Evolutionary conservation across 805 yeast genomes (phyloP).

Genomic region (Nematodospora valgi): DNA sequence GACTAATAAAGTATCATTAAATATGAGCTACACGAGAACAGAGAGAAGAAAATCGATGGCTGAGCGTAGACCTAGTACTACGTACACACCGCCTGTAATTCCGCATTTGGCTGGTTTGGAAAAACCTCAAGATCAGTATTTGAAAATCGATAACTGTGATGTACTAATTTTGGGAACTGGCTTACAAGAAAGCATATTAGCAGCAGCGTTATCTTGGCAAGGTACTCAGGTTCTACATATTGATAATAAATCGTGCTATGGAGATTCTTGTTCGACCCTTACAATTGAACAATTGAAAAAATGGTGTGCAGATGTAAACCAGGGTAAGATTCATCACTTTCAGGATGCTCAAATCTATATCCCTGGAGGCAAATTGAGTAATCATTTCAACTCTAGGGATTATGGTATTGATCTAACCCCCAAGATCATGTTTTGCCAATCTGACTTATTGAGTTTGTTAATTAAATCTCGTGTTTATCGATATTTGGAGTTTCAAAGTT

Average conservation of each 20-base stretch:
- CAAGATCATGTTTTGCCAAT: slow-evolving; percentile 80
- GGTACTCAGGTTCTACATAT: slow-evolving; percentile 94
- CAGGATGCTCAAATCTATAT: slow-evolving; percentile 77
- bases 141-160: slow-evolving; percentile 68
- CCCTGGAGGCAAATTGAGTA: slow-evolving; percentile 52
- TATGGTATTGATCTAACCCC: slow-evolving; percentile 90
- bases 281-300: slow-evolving; percentile 80
- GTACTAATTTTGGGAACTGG: slow-evolving; percentile 94
- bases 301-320: slow-evolving; percentile 77
- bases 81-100: slow-evolving; percentile 44
- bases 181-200: slow-evolving; percentile 77
- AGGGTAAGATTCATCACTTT: slow-evolving; percentile 42
- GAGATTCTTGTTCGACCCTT: slow-evolving; percentile 82
- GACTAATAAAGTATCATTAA: too few relatives aligned
- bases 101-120: slow-evolving; percentile 79
- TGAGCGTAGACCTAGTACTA: slow-evolving; percentile 43
- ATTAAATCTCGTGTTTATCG: slow-evolving; percentile 84
- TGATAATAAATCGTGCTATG: slow-evolving; percentile 81
- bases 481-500: slow-evolving; percentile 87
- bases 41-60: slow-evolving; percentile 45
- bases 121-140: slow-evolving; percentile 61
- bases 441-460: slow-evolving; percentile 77
- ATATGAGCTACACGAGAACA: slow-evolving; percentile 12
- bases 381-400: slow-evolving; percentile 57
- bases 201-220: slow-evolving; percentile 96